Conservation (phyloP, 1,139 yeast species). For the Nakaseomyces kungkrabaensis region DNA sequence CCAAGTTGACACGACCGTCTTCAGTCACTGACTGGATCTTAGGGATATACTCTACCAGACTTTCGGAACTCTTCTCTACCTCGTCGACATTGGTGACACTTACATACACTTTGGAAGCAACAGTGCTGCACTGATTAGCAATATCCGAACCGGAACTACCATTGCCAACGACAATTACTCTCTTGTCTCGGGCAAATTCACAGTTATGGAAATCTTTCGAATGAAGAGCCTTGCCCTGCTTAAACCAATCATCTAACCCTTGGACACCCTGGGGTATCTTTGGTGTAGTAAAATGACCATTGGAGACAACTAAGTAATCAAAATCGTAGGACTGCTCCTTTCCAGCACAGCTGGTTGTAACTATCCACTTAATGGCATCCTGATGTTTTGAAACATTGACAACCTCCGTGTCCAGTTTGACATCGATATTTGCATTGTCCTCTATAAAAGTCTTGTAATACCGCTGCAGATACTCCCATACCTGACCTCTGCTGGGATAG, state of each 20-base stretch:
- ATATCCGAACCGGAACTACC: constrained; percentile 56
- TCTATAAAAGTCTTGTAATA: constrained; percentile 17
- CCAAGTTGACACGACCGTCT: constrained; percentile 29
- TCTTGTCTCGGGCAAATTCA: constrained; percentile 34
- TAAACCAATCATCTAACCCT: constrained; percentile 38
- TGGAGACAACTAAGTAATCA: constrained; percentile 44
- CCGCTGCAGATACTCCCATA: constrained; percentile 17
- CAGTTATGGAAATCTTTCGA: constrained; percentile 50
- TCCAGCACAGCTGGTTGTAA: constrained; percentile 5
- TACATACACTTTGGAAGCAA: constrained; percentile 36
- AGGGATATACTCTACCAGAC: constrained; percentile 13
- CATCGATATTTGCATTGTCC: constrained; percentile 7
- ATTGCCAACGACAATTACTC: constrained; percentile 49
- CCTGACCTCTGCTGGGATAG: constrained; percentile 22
- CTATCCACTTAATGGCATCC: constrained; percentile 12
- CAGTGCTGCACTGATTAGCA: constrained; percentile 40
- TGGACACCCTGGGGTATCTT: constrained; percentile 36
- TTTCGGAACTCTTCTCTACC: constrained; percentile 26
- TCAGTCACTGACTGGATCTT: constrained; percentile 29
- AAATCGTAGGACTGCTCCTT: constrained; percentile 28
- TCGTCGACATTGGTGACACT: constrained; percentile 34
- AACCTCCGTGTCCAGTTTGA: constrained; percentile 17
- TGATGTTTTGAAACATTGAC: constrained; percentile 5
- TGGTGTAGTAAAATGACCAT: constrained; percentile 49
- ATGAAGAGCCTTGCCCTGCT: constrained; percentile 45